Percentiles rank a stretch among this genome's conserved stretches.
phyloP scores from a whole-genome alignment of 352 stramenopile species.

The Pythium biforme region DNA sequence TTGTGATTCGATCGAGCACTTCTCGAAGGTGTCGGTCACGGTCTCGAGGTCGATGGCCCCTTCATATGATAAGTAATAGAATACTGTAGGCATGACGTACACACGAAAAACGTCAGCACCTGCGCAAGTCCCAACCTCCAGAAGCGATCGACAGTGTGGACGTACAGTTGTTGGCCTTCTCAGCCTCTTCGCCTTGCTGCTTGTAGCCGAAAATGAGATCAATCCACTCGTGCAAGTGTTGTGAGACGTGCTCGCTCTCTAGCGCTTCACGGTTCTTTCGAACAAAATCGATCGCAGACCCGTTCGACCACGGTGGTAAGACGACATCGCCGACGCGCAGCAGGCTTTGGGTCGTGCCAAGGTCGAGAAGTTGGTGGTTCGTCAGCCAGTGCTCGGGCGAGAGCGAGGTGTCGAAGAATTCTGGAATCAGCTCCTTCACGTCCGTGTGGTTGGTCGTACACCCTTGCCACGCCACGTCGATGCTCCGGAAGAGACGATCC shows the following conservation, averaged over 20 bases:
- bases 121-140: background rate
- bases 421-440: constrained; percentile 98
- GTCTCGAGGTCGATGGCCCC: constrained; percentile 90
- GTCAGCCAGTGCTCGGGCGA: constrained; percentile 85
- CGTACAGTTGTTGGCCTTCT: constrained; percentile 72
- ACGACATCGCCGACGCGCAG: constrained; percentile 87
- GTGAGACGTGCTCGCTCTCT: constrained; percentile 95
- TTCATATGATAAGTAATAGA: constrained; percentile 94
- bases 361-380: constrained; percentile 94
- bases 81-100: constrained; percentile 51
- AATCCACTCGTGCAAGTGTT: constrained; percentile 97
- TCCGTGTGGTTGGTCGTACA: constrained; percentile 86
- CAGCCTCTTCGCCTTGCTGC: constrained; percentile 93
- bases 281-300: constrained; percentile 89
- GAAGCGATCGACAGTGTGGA: background rate
- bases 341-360: constrained; percentile 89
- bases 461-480: constrained; percentile 90
- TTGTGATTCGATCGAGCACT: constrained; percentile 74
- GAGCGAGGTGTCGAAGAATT: constrained; percentile 94
- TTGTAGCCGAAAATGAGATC: constrained; percentile 98
- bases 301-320: constrained; percentile 84
- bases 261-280: constrained; percentile 93
- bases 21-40: constrained; percentile 29
- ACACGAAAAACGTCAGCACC: background rate
- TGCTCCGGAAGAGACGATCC: constrained; percentile 96